Percentiles rank a stretch among this genome's conserved stretches.
Evolutionary conservation across 2,329 filamentous ascomycete species (phyloP).

Genomic region (Beauveria medogensis): DNA sequence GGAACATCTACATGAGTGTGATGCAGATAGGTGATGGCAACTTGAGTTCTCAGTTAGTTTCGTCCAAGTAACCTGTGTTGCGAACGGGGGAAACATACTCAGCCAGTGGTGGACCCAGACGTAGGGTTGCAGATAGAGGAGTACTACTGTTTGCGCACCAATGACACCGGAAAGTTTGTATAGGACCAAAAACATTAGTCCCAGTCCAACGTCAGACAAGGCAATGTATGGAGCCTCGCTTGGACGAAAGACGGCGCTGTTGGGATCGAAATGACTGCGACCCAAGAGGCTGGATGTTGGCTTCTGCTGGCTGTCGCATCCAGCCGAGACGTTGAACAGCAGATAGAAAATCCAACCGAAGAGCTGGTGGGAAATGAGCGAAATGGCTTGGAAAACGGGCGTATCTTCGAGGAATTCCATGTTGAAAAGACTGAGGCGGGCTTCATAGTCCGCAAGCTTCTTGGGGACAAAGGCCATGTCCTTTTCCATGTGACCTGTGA

Average conservation of each 20-base stretch:
- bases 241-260: slow-evolving; percentile 51
- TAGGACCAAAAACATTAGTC: slow-evolving; percentile 40
- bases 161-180: slow-evolving; percentile 44
- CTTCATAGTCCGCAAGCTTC: slow-evolving; percentile 30
- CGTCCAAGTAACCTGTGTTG: background rate
- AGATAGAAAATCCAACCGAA: slow-evolving; percentile 59
- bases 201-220: slow-evolving; percentile 52
- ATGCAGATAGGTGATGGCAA: slow-evolving; percentile 69
- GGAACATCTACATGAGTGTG: slow-evolving; percentile 41
- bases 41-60: slow-evolving; percentile 27
- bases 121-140: slow-evolving; percentile 57
- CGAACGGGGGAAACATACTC: slow-evolving; percentile 31
- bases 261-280: slow-evolving; percentile 53
- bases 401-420: slow-evolving; percentile 55
- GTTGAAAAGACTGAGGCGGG: slow-evolving; percentile 23
- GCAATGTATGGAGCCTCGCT: slow-evolving; percentile 48
- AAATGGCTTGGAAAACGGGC: slow-evolving; percentile 45
- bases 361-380: slow-evolving; percentile 54
- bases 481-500: slow-evolving; percentile 59
- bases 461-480: slow-evolving; percentile 57
- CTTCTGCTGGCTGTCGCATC: slow-evolving; percentile 39
- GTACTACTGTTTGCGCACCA: slow-evolving; percentile 47
- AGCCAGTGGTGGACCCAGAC: slow-evolving; percentile 67
- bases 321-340: slow-evolving; percentile 48
- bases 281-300: slow-evolving; percentile 31